Percentiles rank a stretch among this genome's conserved stretches.
These are phyloP conservation scores for Amorphotheca resinae DNA, from an alignment of 495 filamentous ascomycete species.

Conservation along the genomic window DNA sequence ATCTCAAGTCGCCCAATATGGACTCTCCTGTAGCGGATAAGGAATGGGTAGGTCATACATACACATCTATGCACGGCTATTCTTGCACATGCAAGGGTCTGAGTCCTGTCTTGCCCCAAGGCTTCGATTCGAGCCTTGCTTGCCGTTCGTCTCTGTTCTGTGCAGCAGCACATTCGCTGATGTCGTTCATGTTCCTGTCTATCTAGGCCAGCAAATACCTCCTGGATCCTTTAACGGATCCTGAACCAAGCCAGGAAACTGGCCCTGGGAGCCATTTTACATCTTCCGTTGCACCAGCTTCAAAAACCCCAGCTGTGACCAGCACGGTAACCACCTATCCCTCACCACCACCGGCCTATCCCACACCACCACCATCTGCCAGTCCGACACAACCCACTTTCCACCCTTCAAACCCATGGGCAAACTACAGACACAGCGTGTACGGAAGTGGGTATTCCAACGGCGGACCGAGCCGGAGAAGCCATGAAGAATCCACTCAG, in stretches of 20 bases:
- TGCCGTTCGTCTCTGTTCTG: too few species aligned
- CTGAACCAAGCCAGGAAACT: slow-evolving; percentile 40
- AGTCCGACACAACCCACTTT: slow-evolving; percentile 23
- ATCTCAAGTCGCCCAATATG: slow-evolving; percentile 16
- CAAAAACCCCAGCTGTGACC: slow-evolving; percentile 5
- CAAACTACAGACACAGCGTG: slow-evolving; percentile 12
- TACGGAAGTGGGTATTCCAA: slow-evolving; percentile 13
- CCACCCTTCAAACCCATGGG: slow-evolving; percentile 21
- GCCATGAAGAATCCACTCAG: slow-evolving; percentile 2
- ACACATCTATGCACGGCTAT: too few species aligned
- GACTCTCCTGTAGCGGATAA: slow-evolving; percentile 25
- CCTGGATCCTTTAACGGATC: slow-evolving; percentile 43
- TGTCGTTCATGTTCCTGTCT: background rate
- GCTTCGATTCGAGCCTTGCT: too few species aligned
- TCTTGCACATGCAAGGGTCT: slow-evolving; percentile 7
- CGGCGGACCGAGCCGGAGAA: slow-evolving; percentile 2
- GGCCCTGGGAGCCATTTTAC: slow-evolving; percentile 36
- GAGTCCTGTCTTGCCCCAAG: too few species aligned
- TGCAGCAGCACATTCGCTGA: slow-evolving; percentile 7
- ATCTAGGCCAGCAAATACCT: slow-evolving; percentile 43
- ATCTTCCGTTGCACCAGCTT: slow-evolving; percentile 18
- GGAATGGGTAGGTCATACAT: slow-evolving; percentile 23
- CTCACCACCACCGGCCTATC: slow-evolving; percentile 7
- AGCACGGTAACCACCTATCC: background rate
- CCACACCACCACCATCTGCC: slow-evolving; percentile 25